A percentile compares a stretch with the other conserved stretches of the same genome.
phyloP scores from a whole-genome alignment of 768 basidiomycete species.

The Dacryopinax spathularia region DNA sequence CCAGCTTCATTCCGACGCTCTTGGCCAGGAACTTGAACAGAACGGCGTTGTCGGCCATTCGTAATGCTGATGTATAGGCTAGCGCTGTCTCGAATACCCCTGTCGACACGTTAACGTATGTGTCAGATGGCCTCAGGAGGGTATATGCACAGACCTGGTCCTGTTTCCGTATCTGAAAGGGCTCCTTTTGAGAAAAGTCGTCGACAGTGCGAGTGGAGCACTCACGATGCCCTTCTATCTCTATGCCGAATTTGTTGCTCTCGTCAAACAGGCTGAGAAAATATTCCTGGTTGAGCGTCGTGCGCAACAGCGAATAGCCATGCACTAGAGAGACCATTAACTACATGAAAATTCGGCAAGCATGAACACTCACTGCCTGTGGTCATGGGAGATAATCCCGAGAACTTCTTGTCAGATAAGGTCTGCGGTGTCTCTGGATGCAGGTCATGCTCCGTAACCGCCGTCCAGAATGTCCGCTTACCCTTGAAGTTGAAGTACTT shows the following conservation, averaged over 20 bases:
- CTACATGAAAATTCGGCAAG: not conserved
- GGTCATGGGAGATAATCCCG: slow-evolving; percentile 61
- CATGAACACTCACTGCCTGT: slow-evolving; percentile 61
- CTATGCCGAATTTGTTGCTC: slow-evolving; percentile 54
- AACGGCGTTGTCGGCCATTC: slow-evolving; percentile 84
- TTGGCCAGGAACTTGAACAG: slow-evolving; percentile 89
- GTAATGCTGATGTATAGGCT: slow-evolving; percentile 60
- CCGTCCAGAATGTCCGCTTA: slow-evolving; percentile 17
- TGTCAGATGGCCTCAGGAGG: not conserved
- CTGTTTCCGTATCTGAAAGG: slow-evolving; percentile 72
- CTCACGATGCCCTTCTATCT: slow-evolving; percentile 76
- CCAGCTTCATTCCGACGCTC: slow-evolving; percentile 77
- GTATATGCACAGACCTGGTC: slow-evolving; percentile 40
- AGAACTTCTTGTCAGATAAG: slow-evolving; percentile 63
- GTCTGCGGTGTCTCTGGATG: slow-evolving; percentile 63
- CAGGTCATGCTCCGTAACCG: slow-evolving; percentile 6
- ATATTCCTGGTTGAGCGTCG: slow-evolving; percentile 77
- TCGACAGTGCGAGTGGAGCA: slow-evolving; percentile 15
- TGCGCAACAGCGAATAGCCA: slow-evolving; percentile 85
- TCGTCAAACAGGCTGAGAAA: slow-evolving; percentile 80
- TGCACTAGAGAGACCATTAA: slow-evolving; percentile 49
- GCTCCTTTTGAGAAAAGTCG: not conserved
- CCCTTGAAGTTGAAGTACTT: slow-evolving; percentile 92
- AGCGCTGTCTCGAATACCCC: slow-evolving; percentile 70
- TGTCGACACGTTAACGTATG: not conserved